phyloP scores from a whole-genome alignment of 2,329 filamentous ascomycete genomes.

The Colletotrichum sp. region DNA sequence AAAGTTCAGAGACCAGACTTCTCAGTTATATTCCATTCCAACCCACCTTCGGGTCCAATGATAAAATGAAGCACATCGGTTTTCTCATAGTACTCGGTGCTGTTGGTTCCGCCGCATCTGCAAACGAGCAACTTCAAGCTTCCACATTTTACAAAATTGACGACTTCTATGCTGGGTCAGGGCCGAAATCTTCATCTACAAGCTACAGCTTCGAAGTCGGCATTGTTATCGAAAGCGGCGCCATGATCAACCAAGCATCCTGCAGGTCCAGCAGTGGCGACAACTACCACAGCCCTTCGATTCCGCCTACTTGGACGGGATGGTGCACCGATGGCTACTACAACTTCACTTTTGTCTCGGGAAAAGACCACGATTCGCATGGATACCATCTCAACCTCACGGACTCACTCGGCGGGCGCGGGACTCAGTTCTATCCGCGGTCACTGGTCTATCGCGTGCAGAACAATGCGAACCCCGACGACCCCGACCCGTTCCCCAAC shows the following conservation, averaged over 20 bases:
- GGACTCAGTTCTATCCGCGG: neutral
- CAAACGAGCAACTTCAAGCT: neutral
- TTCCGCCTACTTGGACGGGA: neutral
- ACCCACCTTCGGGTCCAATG: neutral
- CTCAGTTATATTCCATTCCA: fast-evolving
- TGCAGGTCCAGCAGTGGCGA: neutral
- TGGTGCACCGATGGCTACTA: neutral
- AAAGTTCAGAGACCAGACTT: neutral
- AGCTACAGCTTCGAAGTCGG: neutral
- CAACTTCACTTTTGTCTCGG: neutral
- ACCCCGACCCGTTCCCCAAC: neutral
- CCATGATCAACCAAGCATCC: neutral
- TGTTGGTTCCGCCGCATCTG: neutral
- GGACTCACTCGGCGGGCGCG: neutral
- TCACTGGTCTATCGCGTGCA: neutral
- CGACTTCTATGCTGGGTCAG: neutral
- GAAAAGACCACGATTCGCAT: neutral
- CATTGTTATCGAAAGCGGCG: neutral
- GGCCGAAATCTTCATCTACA: neutral
- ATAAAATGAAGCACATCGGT: neutral
- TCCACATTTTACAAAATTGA: neutral
- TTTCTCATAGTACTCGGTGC: neutral
- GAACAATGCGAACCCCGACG: neutral
- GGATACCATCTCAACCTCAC: neutral
- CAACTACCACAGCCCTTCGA: neutral